phyloP scores from a whole-genome alignment of 75 land plant species.

The Chamaecyparis obtusa region DNA sequence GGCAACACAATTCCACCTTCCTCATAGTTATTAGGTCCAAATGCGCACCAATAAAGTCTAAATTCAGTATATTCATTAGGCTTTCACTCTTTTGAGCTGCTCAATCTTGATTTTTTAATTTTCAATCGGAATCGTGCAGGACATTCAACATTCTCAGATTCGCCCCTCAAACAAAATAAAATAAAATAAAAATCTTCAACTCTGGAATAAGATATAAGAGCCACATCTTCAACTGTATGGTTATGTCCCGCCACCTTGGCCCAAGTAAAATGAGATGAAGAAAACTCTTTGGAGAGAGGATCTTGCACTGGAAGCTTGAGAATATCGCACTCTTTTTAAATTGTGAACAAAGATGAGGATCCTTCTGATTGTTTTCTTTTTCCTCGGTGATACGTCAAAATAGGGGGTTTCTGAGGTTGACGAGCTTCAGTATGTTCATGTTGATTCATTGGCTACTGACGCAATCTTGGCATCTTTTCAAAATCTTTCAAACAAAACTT shows the following conservation, averaged over 20 bases:
- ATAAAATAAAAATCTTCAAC: slow-evolving; percentile 68
- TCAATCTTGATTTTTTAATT: slow-evolving; percentile 50
- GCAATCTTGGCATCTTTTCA: neutral
- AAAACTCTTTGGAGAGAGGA: slow-evolving; percentile 54
- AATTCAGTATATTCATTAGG: slow-evolving; percentile 62
- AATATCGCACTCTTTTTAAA: slow-evolving; percentile 22
- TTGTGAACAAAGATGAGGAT: neutral
- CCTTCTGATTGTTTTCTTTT: neutral
- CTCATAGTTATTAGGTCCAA: slow-evolving; percentile 83
- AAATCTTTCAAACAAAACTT: neutral
- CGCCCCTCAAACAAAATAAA: slow-evolving; percentile 72
- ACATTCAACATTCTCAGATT: slow-evolving; percentile 59
- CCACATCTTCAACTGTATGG: slow-evolving; percentile 57
- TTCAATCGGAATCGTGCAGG: slow-evolving; percentile 79
- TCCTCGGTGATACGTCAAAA: neutral
- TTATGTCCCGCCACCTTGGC: slow-evolving; percentile 40
- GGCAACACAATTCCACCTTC: slow-evolving; percentile 68
- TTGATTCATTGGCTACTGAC: neutral
- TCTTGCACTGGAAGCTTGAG: slow-evolving; percentile 51
- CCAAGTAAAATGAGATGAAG: slow-evolving; percentile 60
- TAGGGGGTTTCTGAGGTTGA: neutral
- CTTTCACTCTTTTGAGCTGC: slow-evolving; percentile 61
- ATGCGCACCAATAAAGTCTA: slow-evolving; percentile 79
- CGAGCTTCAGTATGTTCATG: neutral
- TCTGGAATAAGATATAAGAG: slow-evolving; percentile 68